A percentile compares a stretch with the other conserved stretches of the same genome.
These are phyloP conservation scores for Microcos paniculata DNA, from an alignment of 345 rosid genomes.

Conservation along the genomic window DNA sequence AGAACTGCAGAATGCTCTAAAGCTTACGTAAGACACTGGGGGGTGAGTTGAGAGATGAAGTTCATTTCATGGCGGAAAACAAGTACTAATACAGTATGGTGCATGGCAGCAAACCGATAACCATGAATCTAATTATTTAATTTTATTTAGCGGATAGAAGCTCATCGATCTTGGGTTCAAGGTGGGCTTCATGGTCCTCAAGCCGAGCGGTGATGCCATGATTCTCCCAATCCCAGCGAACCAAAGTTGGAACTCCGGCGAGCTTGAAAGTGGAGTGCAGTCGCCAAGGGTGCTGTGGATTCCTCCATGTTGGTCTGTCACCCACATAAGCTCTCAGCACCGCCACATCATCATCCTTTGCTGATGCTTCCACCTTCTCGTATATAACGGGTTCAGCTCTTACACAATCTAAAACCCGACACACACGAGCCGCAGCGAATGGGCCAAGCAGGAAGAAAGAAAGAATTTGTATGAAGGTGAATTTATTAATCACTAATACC, in stretches of 20 bases:
- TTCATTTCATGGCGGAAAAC: no score
- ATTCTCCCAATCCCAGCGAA: slow-evolving; percentile 70
- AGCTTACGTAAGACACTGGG: no score
- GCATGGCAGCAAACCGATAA: no score
- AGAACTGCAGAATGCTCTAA: no score
- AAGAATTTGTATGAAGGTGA: no score
- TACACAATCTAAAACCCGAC: slow-evolving; percentile 81
- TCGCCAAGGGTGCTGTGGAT: slow-evolving; percentile 71
- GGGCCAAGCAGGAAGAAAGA: no score
- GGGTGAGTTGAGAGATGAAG: no score
- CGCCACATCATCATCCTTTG: slow-evolving; percentile 40
- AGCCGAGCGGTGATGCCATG: slow-evolving; percentile 55
- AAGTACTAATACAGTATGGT: no score
- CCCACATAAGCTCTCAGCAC: slow-evolving; percentile 81
- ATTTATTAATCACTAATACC: no score
- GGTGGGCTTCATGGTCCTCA: slow-evolving; percentile 81
- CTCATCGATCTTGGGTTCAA: slow-evolving; percentile 53
- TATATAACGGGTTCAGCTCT: slow-evolving; percentile 89
- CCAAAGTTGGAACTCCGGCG: slow-evolving; percentile 77
- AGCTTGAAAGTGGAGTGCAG: slow-evolving; percentile 70
- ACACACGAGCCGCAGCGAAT: background rate
- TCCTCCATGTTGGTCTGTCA: slow-evolving; percentile 86
- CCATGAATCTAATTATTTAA: no score
- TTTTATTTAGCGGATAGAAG: slow-evolving; percentile 46
- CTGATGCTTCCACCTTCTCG: slow-evolving; percentile 62